Evolutionary conservation across 768 basidiomycete genomes (phyloP), one percentile per base, ranked within the genome.

Genomic region (Pilatotrama ljubarskyi): DNA sequence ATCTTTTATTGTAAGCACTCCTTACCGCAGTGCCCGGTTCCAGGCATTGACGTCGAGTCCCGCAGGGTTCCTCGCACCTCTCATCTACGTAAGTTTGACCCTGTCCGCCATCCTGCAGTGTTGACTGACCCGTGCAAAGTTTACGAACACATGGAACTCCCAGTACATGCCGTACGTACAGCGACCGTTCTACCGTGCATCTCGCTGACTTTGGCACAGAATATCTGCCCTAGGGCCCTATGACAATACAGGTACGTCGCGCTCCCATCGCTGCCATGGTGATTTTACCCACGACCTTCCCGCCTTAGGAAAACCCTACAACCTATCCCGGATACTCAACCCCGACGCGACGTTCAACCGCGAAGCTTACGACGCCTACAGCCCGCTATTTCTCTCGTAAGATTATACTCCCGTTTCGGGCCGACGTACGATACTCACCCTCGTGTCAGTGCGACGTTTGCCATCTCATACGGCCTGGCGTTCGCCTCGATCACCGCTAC

Each of bases 91-190:
- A 82, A 64, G 70, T 84, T 42, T 77, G 78, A 42, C 82, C 83
- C 17, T 70, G 38, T 78, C 8, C 20, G 18, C 25, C 26, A 11
- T 18, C 13, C 7, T 42, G 35, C n/a, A 7, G 9, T n/a, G 15
- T 8, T 18, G 18, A 15, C 42, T 54, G 26, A 54, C 29, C 7
- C 15, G 3, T 24, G n/a, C 25, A 6, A 25, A 62, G 61, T 64
- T 66, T 47, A 55, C 72, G 25, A 84, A 85, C 70, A 78, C 80
- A 15, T 87, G 84, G 84, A 73, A 79, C 62, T 78, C 77, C 66
- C 80, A 84, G 63, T 85, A 81, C 63, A 75, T 87, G 66, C 84
- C 85, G 82, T 82, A 52, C 50, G 80, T 76, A 3, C 75, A 3
- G 17, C 43, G 48, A 38, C 17, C 51, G 11, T 57, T 22, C 40